Conservation (phyloP, 169 alveolate genomes). For the Eimeria maxima region DNA sequence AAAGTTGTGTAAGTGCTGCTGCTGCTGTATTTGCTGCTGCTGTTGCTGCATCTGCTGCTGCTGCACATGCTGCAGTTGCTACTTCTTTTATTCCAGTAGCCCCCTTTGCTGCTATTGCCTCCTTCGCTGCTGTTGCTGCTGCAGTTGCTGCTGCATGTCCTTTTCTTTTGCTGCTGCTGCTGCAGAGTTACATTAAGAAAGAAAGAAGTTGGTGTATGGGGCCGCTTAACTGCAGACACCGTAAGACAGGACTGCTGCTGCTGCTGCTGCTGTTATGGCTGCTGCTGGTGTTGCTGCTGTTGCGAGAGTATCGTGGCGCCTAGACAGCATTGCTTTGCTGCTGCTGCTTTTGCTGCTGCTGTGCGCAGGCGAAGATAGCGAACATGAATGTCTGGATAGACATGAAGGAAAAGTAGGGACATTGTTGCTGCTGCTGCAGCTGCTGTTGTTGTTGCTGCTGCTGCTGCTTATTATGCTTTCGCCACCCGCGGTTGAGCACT, state of each 20-base stretch:
- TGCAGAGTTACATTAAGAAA: conserved; percentile 90
- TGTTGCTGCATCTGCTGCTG: not conserved
- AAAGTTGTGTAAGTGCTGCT: not conserved
- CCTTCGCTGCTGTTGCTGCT: not conserved
- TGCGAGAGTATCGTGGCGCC: not conserved
- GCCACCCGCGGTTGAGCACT: not conserved
- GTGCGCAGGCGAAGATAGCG: conserved; percentile 86
- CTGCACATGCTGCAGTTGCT: not conserved
- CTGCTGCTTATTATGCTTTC: not conserved
- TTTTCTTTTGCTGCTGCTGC: conserved; percentile 3
- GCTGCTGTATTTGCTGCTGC: not conserved
- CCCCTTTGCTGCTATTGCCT: not conserved
- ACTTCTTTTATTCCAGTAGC: too few species aligned
- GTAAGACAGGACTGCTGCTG: conserved; percentile 75
- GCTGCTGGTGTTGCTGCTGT: conserved; percentile 24
- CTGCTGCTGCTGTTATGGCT: conserved; percentile 11
- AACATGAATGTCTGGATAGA: conserved; percentile 97
- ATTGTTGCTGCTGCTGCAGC: not conserved
- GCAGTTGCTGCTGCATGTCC: not conserved
- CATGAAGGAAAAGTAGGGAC: conserved; percentile 94
- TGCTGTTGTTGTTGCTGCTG: conserved; percentile 8
- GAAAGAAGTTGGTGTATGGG: conserved; percentile 90
- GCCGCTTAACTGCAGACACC: conserved; percentile 89
- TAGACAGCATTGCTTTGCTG: not conserved
- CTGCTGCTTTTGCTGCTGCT: conserved; percentile 23